A percentile compares a stretch with the other conserved stretches of the same genome.
Conservation (phyloP, 1,284 basidiomycete genomes). For the Cryptococcus deneoformans region DNA sequence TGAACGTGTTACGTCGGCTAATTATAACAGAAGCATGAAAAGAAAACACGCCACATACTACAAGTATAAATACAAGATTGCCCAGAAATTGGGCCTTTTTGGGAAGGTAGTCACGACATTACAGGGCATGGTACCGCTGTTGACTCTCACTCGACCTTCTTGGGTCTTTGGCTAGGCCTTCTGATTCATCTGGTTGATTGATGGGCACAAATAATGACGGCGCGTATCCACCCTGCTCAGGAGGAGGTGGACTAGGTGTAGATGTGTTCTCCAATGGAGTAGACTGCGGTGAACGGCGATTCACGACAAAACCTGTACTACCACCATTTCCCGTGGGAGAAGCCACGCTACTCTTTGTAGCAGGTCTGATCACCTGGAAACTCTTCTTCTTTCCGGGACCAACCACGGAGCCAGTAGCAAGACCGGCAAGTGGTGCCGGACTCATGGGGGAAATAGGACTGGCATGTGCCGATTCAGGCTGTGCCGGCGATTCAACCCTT, state of each 20-base stretch:
- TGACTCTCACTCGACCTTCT: slow-evolving; percentile 11
- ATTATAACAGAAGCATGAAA: no score
- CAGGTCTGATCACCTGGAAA: slow-evolving; percentile 16
- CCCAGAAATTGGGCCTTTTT: no score
- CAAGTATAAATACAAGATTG: no score
- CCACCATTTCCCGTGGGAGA: neutral
- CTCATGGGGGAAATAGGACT: slow-evolving; percentile 7
- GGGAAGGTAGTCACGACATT: no score
- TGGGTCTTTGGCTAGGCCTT: slow-evolving; percentile 14
- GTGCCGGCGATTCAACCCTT: neutral
- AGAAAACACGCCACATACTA: no score
- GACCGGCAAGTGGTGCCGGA: neutral
- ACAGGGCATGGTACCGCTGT: neutral
- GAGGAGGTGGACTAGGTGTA: neutral
- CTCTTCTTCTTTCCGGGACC: slow-evolving; percentile 2
- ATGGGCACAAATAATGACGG: slow-evolving; percentile 19
- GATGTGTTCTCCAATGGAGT: neutral
- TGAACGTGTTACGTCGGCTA: no score
- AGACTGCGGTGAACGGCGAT: slow-evolving; percentile 5
- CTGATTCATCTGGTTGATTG: neutral
- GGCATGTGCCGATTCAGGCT: slow-evolving; percentile 10
- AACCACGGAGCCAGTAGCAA: neutral
- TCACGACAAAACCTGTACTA: slow-evolving; percentile 8
- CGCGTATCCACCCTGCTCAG: slow-evolving; percentile 13
- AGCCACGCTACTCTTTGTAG: neutral